These are phyloP conservation scores for Nakaseomyces delphensis DNA, from an alignment of 1,139 yeast genomes.

Conservation along the genomic window DNA sequence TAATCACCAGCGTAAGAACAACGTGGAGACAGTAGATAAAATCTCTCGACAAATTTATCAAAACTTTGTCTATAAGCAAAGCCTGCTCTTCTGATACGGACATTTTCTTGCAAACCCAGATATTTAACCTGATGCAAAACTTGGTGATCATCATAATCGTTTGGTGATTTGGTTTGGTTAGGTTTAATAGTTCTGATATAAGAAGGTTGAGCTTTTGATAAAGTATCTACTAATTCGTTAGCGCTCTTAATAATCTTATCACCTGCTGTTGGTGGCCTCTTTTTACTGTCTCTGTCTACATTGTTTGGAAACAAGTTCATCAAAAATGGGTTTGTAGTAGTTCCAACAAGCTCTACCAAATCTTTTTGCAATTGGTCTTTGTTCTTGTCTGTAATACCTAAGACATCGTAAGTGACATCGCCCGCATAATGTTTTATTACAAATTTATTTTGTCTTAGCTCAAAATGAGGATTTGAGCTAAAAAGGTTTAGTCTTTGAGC, in stretches of 20 bases:
- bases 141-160: slow-evolving; percentile 80
- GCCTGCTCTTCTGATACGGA: slow-evolving; percentile 96
- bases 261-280: slow-evolving; percentile 94
- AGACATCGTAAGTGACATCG: slow-evolving; percentile 88
- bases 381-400: slow-evolving; percentile 92
- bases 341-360: slow-evolving; percentile 64
- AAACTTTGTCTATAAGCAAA: slow-evolving; percentile 96
- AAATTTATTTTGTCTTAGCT: slow-evolving; percentile 79
- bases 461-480: slow-evolving; percentile 77
- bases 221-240: slow-evolving; percentile 77
- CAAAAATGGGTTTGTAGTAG: slow-evolving; percentile 64
- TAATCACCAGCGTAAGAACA: slow-evolving; percentile 98
- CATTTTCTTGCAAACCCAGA: slow-evolving; percentile 93
- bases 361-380: slow-evolving; percentile 92
- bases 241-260: slow-evolving; percentile 92
- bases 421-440: slow-evolving; percentile 96
- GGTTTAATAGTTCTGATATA: slow-evolving; percentile 98
- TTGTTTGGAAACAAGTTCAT: slow-evolving; percentile 66
- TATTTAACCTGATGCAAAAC: slow-evolving; percentile 95
- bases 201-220: slow-evolving; percentile 85
- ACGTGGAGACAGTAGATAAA: slow-evolving; percentile 74
- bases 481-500: slow-evolving; percentile 87
- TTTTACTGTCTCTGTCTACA: slow-evolving; percentile 62
- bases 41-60: slow-evolving; percentile 95
- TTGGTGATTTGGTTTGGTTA: slow-evolving; percentile 87